A percentile compares a stretch with the other conserved stretches of the same genome.
Conservation (phyloP, 2,329 filamentous ascomycete genomes). For the Thielaviopsis musarum region DNA sequence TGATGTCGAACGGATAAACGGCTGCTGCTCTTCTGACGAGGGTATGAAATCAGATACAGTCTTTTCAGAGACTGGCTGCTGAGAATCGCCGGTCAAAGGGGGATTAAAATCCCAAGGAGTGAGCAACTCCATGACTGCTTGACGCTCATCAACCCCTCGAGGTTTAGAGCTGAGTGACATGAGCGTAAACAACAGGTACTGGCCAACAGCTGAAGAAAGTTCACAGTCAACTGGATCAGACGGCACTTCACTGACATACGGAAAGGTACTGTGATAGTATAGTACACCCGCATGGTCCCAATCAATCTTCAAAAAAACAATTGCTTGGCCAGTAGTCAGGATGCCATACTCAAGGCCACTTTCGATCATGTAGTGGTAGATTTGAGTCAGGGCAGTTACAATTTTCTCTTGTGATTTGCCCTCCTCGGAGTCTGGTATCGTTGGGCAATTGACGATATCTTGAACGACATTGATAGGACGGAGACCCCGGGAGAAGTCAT, state of each 20-base stretch:
- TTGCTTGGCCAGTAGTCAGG: slow-evolving; percentile 26
- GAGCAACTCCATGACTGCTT: background rate
- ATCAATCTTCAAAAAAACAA: slow-evolving; percentile 26
- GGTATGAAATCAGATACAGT: no score
- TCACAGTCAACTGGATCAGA: slow-evolving; percentile 14
- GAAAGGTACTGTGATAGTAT: slow-evolving; percentile 17
- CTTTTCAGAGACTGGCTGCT: no score
- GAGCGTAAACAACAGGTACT: slow-evolving; percentile 19
- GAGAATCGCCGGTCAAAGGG: no score
- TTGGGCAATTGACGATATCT: no score
- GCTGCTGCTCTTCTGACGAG: no score
- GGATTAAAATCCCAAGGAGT: no score
- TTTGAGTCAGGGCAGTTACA: slow-evolving; percentile 25
- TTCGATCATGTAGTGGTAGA: slow-evolving; percentile 33
- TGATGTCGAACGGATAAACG: no score
- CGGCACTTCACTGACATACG: background rate
- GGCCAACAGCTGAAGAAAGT: slow-evolving; percentile 16
- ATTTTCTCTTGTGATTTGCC: no score
- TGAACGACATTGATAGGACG: no score
- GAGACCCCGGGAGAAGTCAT: no score
- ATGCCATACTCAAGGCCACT: slow-evolving; percentile 26
- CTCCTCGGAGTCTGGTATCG: no score
- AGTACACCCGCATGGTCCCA: slow-evolving; percentile 17
- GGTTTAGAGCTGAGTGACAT: slow-evolving; percentile 14
- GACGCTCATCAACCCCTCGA: background rate